phyloP scores from a whole-genome alignment of 2,329 filamentous ascomycete species.

The Neofusicoccum parvum region DNA sequence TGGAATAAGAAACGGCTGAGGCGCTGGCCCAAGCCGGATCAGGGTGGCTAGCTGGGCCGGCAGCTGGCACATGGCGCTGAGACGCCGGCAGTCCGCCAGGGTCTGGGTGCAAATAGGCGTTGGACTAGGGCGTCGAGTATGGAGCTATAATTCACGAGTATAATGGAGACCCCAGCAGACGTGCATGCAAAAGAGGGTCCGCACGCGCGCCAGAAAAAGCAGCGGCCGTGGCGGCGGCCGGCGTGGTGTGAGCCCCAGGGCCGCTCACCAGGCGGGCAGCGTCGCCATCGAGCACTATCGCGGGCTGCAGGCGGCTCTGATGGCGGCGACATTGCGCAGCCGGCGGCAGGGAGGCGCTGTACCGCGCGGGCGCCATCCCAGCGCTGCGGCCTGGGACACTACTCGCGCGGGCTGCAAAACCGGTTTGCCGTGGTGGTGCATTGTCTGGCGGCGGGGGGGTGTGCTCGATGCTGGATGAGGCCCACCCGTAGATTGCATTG shows the following conservation, averaged over 20 bases:
- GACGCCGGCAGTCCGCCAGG: neutral
- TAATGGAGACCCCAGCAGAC: neutral
- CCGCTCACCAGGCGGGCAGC: neutral
- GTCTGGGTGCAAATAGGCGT: neutral
- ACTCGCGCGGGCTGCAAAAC: constrained; percentile 10
- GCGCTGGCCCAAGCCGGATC: constrained; percentile 5
- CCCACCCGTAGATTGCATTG: constrained; percentile 18
- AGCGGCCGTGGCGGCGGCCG: neutral
- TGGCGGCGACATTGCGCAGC: neutral
- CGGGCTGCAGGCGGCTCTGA: neutral
- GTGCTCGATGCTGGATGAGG: neutral
- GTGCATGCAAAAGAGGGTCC: constrained; percentile 9
- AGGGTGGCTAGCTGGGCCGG: neutral
- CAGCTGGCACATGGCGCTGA: constrained; percentile 4
- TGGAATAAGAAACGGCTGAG: constrained; percentile 16
- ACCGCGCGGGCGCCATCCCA: constrained; percentile 1
- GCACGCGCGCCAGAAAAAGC: neutral
- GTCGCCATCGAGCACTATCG: constrained; percentile 2
- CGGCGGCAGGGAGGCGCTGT: constrained; percentile 5
- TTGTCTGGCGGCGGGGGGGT: neutral
- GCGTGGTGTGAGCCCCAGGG: constrained; percentile 1
- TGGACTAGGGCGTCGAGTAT: neutral
- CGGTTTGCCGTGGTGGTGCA: neutral
- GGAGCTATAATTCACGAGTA: constrained; percentile 3
- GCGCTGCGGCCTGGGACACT: constrained; percentile 1